These are phyloP conservation scores for Boletus sp. DNA, from an alignment of 768 basidiomycete species.

Conservation along the genomic window DNA sequence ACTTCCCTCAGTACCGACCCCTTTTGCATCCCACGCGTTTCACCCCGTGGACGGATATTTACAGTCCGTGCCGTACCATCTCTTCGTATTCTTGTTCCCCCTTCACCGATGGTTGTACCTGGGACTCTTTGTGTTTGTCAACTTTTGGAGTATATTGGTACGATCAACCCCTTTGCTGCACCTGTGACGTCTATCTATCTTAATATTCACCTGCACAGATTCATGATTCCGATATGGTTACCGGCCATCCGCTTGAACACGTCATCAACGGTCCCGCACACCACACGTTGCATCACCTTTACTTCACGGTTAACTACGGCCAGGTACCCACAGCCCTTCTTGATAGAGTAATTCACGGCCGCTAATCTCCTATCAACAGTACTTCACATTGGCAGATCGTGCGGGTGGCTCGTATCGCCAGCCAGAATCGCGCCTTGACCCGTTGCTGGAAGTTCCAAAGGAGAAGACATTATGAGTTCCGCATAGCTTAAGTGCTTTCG, in stretches of 20 bases:
- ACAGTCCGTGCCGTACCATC: slow-evolving; percentile 93
- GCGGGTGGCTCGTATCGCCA: slow-evolving; percentile 84
- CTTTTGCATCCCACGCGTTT: slow-evolving; percentile 97
- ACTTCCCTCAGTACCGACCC: slow-evolving; percentile 75
- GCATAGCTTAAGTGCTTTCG: no score
- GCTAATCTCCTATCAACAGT: slow-evolving; percentile 47
- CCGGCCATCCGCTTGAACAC: slow-evolving; percentile 81
- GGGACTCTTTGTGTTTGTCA: slow-evolving; percentile 84
- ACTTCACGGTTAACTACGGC: slow-evolving; percentile 96
- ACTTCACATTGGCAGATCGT: slow-evolving; percentile 95
- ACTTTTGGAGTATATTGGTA: slow-evolving; percentile 91
- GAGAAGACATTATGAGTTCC: slow-evolving; percentile 22
- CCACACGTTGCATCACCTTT: slow-evolving; percentile 94
- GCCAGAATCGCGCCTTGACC: slow-evolving; percentile 80
- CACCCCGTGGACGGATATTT: slow-evolving; percentile 92
- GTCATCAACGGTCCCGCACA: slow-evolving; percentile 98
- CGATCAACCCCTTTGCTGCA: slow-evolving; percentile 22
- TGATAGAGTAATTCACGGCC: not conserved
- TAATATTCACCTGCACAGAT: slow-evolving; percentile 51
- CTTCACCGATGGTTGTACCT: slow-evolving; percentile 84
- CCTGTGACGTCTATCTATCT: not conserved
- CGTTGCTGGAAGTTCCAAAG: slow-evolving; percentile 58
- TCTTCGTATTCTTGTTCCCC: slow-evolving; percentile 89
- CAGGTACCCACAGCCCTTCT: slow-evolving; percentile 52
- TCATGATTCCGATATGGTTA: slow-evolving; percentile 99